A percentile compares a stretch with the other conserved stretches of the same genome.
Conservation (phyloP, 148 eudicot genomes). For the Diospyros lotus region DNA sequence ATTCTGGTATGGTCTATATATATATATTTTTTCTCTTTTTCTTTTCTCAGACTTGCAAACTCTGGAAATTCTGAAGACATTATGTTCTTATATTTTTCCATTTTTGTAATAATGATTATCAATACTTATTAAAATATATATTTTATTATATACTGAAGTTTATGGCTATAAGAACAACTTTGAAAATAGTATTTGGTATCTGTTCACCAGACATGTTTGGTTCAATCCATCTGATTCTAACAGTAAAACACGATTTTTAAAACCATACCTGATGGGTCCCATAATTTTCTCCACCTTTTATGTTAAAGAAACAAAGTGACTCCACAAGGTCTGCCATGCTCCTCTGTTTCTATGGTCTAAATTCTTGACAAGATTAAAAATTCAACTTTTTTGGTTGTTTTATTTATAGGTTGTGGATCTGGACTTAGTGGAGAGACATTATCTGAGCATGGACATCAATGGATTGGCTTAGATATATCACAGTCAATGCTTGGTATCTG, state of each 20-base stretch:
- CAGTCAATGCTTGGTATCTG: constrained; percentile 78
- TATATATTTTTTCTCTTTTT: no score
- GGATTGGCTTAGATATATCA: constrained; percentile 98
- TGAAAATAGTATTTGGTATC: no score
- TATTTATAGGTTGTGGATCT: constrained; percentile 79
- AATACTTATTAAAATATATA: no score
- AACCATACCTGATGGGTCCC: neutral
- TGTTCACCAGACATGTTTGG: no score
- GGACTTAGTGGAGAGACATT: constrained; percentile 97
- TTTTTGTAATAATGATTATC: no score
- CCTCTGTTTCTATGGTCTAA: neutral
- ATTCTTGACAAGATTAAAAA: neutral
- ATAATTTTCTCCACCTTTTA: neutral
- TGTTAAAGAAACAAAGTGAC: neutral
- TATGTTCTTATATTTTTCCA: no score
- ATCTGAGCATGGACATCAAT: constrained; percentile 80
- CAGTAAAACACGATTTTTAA: neutral
- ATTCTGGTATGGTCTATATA: no score
- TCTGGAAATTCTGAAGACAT: no score
- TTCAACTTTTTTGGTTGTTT: constrained; percentile 5
- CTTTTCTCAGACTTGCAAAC: no score
- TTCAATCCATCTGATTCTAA: no score
- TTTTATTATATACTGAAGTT: no score
- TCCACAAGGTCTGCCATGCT: neutral
- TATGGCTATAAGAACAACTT: no score